phyloP scores from a whole-genome alignment of 2,329 filamentous ascomycete genomes.

The Talaromyces sp. region DNA sequence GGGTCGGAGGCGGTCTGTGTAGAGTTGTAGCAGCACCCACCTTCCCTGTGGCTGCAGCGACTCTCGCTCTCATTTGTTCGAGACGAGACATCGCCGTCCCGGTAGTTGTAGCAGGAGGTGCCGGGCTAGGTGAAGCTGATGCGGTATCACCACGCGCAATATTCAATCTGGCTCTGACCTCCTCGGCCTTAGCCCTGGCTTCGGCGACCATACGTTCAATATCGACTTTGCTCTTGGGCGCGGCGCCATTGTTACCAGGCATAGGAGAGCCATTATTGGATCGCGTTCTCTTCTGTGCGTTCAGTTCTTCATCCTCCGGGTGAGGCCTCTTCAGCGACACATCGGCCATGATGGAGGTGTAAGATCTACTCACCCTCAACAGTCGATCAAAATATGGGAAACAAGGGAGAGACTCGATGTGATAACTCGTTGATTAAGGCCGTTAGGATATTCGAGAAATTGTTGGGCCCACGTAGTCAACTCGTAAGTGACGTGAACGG shows the following conservation, averaged over 20 bases:
- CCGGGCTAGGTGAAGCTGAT: conserved; percentile 31
- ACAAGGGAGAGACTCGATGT: neutral
- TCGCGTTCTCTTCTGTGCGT: conserved; percentile 44
- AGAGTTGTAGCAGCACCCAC: conserved; percentile 39
- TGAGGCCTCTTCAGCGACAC: conserved; percentile 46
- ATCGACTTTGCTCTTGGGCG: conserved; percentile 35
- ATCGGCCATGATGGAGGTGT: conserved; percentile 37
- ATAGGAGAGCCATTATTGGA: conserved; percentile 48
- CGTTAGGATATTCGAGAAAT: neutral
- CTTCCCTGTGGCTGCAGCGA: conserved; percentile 65
- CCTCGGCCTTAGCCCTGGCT: conserved; percentile 46
- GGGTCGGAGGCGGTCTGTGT: conserved; percentile 40
- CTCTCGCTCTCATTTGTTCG: conserved; percentile 72
- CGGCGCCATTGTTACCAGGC: conserved; percentile 33
- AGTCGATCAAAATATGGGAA: neutral
- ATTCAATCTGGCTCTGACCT: conserved; percentile 44
- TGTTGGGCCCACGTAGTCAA: neutral
- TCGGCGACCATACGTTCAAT: conserved; percentile 46
- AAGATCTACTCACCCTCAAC: conserved; percentile 21
- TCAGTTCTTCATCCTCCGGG: conserved; percentile 42
- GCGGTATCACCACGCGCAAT: conserved; percentile 30
- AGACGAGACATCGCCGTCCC: conserved; percentile 57
- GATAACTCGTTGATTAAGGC: neutral
- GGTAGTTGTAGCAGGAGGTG: conserved; percentile 26
- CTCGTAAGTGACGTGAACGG: conserved; percentile 11